Conservation (phyloP, 257 asterid species). For the Fraxinus pennsylvanica region DNA sequence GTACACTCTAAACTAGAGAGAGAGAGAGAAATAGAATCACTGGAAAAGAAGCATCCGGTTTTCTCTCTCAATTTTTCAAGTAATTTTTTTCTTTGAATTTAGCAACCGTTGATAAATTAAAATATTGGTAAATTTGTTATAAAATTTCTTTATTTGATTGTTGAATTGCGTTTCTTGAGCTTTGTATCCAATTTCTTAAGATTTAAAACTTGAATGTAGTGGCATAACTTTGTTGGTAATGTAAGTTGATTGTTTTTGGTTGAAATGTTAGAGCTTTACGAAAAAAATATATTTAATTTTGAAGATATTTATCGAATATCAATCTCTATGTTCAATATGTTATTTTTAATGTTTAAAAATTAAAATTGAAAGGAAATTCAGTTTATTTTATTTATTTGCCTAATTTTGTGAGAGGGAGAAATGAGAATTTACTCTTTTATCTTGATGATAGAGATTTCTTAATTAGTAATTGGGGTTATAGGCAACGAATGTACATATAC, state of each 20-base stretch:
- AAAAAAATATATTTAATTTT: neutral
- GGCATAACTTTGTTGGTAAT: neutral
- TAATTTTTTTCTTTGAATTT: neutral
- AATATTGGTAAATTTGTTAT: neutral
- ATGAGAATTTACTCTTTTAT: neutral
- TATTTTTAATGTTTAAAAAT: neutral
- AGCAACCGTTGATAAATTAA: neutral
- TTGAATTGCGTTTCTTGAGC: neutral
- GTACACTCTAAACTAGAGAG: neutral
- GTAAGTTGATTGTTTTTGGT: neutral
- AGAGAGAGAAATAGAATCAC: neutral
- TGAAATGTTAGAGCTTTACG: neutral
- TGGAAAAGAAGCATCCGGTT: neutral
- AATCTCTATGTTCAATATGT: neutral
- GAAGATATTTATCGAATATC: neutral
- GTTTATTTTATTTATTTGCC: neutral
- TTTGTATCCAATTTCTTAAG: neutral
- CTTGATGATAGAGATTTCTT: neutral
- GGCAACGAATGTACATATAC: neutral
- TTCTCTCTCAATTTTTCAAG: conserved; percentile 10
- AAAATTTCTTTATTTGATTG: neutral
- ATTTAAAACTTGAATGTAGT: neutral
- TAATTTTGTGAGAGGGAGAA: conserved; percentile 10
- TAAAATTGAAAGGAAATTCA: neutral
- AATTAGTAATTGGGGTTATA: neutral